A percentile compares a stretch with the other conserved stretches of the same genome.
These are phyloP conservation scores for Amauroascus niger DNA, from an alignment of 2,329 filamentous ascomycete species.

Conservation along the genomic window DNA sequence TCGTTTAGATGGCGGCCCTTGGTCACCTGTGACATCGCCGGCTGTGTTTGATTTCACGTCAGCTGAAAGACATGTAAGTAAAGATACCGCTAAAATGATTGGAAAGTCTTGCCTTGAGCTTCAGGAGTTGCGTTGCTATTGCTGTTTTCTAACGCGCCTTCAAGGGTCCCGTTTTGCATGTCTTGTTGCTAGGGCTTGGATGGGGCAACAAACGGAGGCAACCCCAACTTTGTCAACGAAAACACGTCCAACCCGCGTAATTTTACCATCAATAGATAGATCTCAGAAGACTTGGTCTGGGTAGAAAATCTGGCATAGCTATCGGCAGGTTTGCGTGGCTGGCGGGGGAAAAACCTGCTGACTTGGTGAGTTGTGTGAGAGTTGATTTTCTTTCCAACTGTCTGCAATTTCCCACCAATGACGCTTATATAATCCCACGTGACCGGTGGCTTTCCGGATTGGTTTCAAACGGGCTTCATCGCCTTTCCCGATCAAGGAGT, in stretches of 20 bases:
- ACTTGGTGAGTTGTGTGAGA: slow-evolving; percentile 30
- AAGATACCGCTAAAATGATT: neutral
- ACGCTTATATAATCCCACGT: slow-evolving; percentile 24
- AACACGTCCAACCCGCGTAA: slow-evolving; percentile 27
- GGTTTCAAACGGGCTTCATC: neutral
- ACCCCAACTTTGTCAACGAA: slow-evolving; percentile 40
- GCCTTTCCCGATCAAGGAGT: neutral
- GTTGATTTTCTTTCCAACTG: slow-evolving; percentile 29
- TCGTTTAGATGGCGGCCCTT: slow-evolving; percentile 39
- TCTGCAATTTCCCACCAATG: slow-evolving; percentile 24
- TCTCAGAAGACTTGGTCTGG: slow-evolving; percentile 24
- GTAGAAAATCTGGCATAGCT: slow-evolving; percentile 38
- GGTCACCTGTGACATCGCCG: slow-evolving; percentile 23
- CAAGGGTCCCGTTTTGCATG: slow-evolving; percentile 40
- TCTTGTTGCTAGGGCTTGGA: slow-evolving; percentile 33
- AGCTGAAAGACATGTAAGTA: slow-evolving; percentile 4
- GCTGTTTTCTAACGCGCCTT: slow-evolving; percentile 33
- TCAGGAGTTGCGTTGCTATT: slow-evolving; percentile 32
- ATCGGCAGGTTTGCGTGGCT: slow-evolving; percentile 35
- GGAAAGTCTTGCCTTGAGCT: slow-evolving; percentile 20
- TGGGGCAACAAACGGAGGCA: slow-evolving; percentile 34
- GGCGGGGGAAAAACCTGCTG: slow-evolving; percentile 27
- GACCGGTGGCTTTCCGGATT: neutral
- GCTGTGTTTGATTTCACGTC: slow-evolving; percentile 10
- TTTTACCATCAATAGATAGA: slow-evolving; percentile 36